A percentile compares a stretch with the other conserved stretches of the same genome.
phyloP scores from a whole-genome alignment of 441 rosid genomes.

The Populus hybrid region DNA sequence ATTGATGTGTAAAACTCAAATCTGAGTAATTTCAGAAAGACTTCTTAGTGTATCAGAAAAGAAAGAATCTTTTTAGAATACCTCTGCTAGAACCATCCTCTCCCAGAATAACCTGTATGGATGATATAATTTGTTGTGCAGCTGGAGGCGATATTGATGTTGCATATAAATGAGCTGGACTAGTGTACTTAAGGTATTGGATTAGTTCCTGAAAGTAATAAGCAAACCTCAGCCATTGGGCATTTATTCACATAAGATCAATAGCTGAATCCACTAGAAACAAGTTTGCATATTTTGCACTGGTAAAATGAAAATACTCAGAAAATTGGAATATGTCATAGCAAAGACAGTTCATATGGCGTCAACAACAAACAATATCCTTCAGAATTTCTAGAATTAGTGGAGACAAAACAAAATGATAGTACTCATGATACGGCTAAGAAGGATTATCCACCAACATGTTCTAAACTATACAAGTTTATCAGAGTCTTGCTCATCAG shows the following conservation, averaged over 20 bases:
- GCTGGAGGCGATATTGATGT: constrained; percentile 88
- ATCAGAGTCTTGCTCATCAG: not conserved
- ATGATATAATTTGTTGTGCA: constrained; percentile 77
- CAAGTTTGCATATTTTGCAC: not conserved
- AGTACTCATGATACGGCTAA: not conserved
- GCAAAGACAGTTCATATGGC: not conserved
- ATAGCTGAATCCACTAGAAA: not conserved
- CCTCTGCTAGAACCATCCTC: constrained; percentile 93
- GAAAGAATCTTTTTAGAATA: constrained; percentile 7
- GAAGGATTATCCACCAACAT: not conserved
- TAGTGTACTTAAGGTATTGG: constrained; percentile 59
- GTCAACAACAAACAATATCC: not conserved
- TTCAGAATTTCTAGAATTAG: not conserved
- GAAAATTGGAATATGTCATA: not conserved
- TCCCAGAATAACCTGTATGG: constrained; percentile 77
- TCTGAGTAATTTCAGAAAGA: not conserved
- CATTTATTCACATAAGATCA: not conserved
- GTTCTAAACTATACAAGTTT: not conserved
- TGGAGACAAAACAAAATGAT: not conserved
- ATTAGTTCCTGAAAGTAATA: constrained; percentile 54
- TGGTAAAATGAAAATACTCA: not conserved
- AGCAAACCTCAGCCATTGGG: not conserved
- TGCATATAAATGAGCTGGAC: constrained; percentile 89
- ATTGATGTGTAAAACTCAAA: not conserved
- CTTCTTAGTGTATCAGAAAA: not conserved